Percentiles rank a stretch among this genome's conserved stretches.
These are phyloP conservation scores for Podila epicladia DNA, from an alignment of 192 early-diverging fungal species.

Conservation along the genomic window DNA sequence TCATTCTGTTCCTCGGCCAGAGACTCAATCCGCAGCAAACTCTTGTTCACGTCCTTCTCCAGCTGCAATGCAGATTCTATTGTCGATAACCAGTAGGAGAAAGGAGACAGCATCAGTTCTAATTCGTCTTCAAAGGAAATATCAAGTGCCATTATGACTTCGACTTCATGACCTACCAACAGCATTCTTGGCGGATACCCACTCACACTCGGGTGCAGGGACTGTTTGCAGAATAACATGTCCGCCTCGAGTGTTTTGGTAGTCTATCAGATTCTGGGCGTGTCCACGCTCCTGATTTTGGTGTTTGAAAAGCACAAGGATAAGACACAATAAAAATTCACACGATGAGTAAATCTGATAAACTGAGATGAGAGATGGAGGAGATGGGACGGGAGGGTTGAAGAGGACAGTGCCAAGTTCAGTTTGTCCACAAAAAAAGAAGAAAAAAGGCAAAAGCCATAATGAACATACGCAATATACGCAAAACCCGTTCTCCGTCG, in stretches of 20 bases:
- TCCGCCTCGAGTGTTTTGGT: conserved; percentile 61
- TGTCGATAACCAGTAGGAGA: not conserved
- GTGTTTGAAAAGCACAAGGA: too few relatives aligned
- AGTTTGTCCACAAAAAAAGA: too few relatives aligned
- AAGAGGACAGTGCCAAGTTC: too few relatives aligned
- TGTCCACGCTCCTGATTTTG: conserved; percentile 28
- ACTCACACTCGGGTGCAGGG: conserved; percentile 61
- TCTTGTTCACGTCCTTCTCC: conserved; percentile 67
- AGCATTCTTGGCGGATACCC: conserved; percentile 64
- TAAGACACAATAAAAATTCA: not conserved
- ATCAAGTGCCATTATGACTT: too few relatives aligned
- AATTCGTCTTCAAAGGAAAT: too few relatives aligned
- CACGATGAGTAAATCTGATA: not conserved
- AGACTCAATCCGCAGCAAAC: conserved; percentile 56
- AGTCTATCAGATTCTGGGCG: conserved; percentile 53
- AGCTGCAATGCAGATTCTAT: conserved; percentile 61
- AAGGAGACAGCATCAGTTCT: too few relatives aligned
- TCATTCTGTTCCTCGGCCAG: conserved; percentile 57
- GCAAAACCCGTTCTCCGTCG: too few relatives aligned
- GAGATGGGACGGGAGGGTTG: too few relatives aligned
- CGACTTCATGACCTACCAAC: conserved; percentile 4
- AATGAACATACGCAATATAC: too few relatives aligned
- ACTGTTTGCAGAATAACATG: conserved; percentile 52
- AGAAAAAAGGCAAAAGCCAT: too few relatives aligned
- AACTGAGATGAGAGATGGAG: too few relatives aligned